Evolutionary conservation across 2,329 filamentous ascomycete genomes (phyloP).

Genomic region (Lachnellula cervina): DNA sequence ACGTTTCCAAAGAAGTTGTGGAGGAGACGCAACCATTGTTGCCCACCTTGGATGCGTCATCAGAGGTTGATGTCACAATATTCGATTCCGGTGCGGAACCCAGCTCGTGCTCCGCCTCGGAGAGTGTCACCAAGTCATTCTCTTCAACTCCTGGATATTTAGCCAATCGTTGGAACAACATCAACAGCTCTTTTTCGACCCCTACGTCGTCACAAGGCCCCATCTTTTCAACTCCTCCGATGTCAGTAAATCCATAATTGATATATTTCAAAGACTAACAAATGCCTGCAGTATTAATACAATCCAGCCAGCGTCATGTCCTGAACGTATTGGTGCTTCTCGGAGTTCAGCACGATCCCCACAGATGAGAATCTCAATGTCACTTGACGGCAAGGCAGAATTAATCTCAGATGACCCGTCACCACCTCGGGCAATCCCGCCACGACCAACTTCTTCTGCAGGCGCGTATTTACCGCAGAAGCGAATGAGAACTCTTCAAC

Average conservation of each 20-base stretch:
- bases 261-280: constrained; percentile 1
- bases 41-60: background rate
- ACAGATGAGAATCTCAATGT: constrained; percentile 71
- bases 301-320: constrained; percentile 27
- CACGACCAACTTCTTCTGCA: constrained; percentile 42
- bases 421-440: constrained; percentile 55
- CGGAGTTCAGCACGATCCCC: constrained; percentile 20
- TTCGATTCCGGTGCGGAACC: background rate
- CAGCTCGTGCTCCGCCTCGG: constrained; percentile 13
- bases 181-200: constrained; percentile 47
- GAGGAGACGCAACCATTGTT: background rate
- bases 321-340: constrained; percentile 22
- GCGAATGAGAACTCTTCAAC: constrained; percentile 51
- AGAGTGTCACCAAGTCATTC: constrained; percentile 26
- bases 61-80: background rate
- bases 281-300: constrained; percentile 17
- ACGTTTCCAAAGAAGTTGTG: constrained; percentile 3
- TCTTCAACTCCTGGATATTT: constrained; percentile 32
- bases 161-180: constrained; percentile 51
- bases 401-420: constrained; percentile 65
- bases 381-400: constrained; percentile 86
- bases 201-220: constrained; percentile 36
- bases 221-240: constrained; percentile 36
- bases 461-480: constrained; percentile 39
- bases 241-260: constrained; percentile 33